These are phyloP conservation scores for Botrytis pseudocinerea DNA, from an alignment of 2,329 filamentous ascomycete genomes.

Conservation along the genomic window DNA sequence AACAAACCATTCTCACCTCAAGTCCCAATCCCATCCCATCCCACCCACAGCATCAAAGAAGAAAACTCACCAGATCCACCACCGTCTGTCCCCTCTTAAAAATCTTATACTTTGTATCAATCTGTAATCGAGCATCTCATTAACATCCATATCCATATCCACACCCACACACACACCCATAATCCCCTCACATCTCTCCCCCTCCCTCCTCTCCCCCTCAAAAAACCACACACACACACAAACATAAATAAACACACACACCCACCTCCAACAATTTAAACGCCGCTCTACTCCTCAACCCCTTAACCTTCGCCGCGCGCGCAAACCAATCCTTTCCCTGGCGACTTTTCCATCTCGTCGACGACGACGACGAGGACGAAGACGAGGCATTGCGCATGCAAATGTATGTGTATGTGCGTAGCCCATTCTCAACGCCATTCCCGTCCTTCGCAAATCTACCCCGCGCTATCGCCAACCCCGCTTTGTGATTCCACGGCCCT, in stretches of 20 bases:
- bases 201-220: no score
- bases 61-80: constrained; percentile 73
- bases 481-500: neutral
- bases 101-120: constrained; percentile 77
- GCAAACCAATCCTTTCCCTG: constrained; percentile 73
- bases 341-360: constrained; percentile 78
- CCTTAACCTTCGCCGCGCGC: constrained; percentile 72
- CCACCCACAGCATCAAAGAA: neutral
- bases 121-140: constrained; percentile 49
- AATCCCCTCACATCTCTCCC: no score
- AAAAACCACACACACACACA: neutral
- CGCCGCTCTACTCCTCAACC: constrained; percentile 85
- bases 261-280: constrained; percentile 86
- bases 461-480: neutral
- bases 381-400: neutral
- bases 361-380: constrained; percentile 67
- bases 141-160: neutral
- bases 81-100: constrained; percentile 83
- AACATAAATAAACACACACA: neutral
- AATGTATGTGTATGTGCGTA: no score
- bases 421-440: no score
- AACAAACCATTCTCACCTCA: constrained; percentile 18
- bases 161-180: no score
- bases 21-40: neutral
- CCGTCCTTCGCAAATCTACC: neutral